A percentile compares a stretch with the other conserved stretches of the same genome.
phyloP scores from a whole-genome alignment of 75 land plant genomes.

The Chamaecyparis obtusa region DNA sequence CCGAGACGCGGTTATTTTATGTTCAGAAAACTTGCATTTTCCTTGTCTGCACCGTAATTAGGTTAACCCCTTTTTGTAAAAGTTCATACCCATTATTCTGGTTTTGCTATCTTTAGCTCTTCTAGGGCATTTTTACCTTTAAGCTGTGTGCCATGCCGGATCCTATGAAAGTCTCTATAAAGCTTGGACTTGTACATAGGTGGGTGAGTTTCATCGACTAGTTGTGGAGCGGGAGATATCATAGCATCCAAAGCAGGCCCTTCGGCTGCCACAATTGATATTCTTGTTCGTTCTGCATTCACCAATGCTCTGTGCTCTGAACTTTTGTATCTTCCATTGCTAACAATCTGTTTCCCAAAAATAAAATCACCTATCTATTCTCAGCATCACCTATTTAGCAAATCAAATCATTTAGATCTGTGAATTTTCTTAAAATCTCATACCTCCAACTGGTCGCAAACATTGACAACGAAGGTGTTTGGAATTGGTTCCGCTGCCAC shows the following conservation, averaged over 20 bases:
- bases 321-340: conserved; percentile 82
- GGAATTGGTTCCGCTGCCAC: conserved; percentile 44
- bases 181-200: conserved; percentile 43
- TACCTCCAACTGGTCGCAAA: conserved; percentile 60
- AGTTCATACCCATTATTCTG: neutral
- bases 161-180: conserved; percentile 42
- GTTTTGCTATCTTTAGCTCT: neutral
- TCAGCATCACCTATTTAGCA: neutral
- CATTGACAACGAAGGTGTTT: conserved; percentile 51
- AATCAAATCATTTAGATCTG: neutral
- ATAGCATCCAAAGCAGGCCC: conserved; percentile 53
- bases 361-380: neutral
- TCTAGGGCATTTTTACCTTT: conserved; percentile 1
- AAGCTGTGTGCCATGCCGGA: conserved; percentile 33
- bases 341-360: conserved; percentile 41
- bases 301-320: conserved; percentile 64
- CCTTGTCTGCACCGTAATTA: no score
- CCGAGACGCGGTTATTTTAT: no score
- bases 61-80: no score
- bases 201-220: conserved; percentile 23
- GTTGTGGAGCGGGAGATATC: conserved; percentile 42
- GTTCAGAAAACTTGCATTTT: no score
- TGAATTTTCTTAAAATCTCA: neutral
- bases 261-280: conserved; percentile 49
- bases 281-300: conserved; percentile 35